A percentile compares a stretch with the other conserved stretches of the same genome.
Evolutionary conservation across 2,329 filamentous ascomycete genomes (phyloP).

Genomic region (Emmonsia crescens): DNA sequence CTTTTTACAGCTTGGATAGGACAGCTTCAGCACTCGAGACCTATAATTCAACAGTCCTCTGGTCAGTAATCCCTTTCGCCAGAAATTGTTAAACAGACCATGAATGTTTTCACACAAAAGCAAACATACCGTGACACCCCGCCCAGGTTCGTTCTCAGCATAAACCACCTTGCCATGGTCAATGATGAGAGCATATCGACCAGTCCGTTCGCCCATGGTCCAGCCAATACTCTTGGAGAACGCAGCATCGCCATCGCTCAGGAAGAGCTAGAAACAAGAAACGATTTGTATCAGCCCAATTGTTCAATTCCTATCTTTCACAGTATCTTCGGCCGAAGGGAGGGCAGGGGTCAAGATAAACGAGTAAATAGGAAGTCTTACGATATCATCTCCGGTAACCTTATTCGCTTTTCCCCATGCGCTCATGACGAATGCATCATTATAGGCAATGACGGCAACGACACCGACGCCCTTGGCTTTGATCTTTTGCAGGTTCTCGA

Average conservation of each 20-base stretch:
- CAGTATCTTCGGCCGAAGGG: neutral
- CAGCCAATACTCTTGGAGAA: constrained; percentile 74
- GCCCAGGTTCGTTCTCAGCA: constrained; percentile 56
- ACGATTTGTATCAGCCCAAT: constrained; percentile 3
- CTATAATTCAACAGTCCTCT: constrained; percentile 13
- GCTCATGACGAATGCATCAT: constrained; percentile 79
- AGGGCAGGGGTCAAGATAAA: neutral
- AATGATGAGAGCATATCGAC: constrained; percentile 67
- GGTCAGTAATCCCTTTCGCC: neutral
- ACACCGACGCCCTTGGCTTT: constrained; percentile 73
- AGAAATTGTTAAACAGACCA: neutral
- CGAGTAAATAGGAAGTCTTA: constrained; percentile 26
- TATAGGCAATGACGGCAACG: constrained; percentile 70
- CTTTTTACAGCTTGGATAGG: constrained; percentile 27
- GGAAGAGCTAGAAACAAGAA: constrained; percentile 50
- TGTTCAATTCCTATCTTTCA: neutral
- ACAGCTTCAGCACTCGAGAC: constrained; percentile 31
- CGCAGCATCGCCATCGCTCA: constrained; percentile 58
- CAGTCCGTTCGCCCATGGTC: constrained; percentile 62
- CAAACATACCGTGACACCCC: constrained; percentile 19
- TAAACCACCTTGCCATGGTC: constrained; percentile 78
- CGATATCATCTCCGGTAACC: constrained; percentile 59
- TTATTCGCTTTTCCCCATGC: constrained; percentile 84
- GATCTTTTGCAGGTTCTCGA: constrained; percentile 58
- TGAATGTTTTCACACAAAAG: neutral